Percentiles rank a stretch among this genome's conserved stretches.
Evolutionary conservation across 2,329 filamentous ascomycete genomes (phyloP).

Genomic region (Curvularia sp.): DNA sequence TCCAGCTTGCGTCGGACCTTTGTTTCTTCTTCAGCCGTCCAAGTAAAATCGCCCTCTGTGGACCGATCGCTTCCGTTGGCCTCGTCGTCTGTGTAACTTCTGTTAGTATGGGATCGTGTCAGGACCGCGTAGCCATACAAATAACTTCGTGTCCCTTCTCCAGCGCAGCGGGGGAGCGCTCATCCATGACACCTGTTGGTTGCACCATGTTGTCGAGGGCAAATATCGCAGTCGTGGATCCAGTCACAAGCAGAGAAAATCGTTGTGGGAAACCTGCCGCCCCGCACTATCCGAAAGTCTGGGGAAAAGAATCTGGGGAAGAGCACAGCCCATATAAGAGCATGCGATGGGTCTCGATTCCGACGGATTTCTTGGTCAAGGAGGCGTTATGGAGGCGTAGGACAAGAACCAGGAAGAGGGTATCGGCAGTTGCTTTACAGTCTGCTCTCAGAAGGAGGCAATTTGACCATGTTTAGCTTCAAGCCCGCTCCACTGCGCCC

Average conservation of each 20-base stretch:
- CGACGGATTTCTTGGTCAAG: conserved; percentile 5
- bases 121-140: conserved; percentile 27
- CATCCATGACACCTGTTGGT: conserved; percentile 10
- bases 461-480: conserved; percentile 29
- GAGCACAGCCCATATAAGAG: conserved; percentile 41
- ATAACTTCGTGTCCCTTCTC: conserved; percentile 32
- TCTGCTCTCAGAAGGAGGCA: conserved; percentile 18
- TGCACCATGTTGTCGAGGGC: conserved; percentile 16
- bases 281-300: conserved; percentile 32
- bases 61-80: conserved; percentile 40
- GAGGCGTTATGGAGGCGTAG: conserved; percentile 19
- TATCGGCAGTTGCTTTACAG: conserved; percentile 41
- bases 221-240: neutral
- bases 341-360: conserved; percentile 25
- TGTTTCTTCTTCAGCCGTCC: conserved; percentile 61
- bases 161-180: conserved; percentile 19
- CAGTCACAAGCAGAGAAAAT: conserved; percentile 16
- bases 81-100: conserved; percentile 28
- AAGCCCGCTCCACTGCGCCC: conserved; percentile 22
- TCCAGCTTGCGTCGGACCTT: conserved; percentile 61
- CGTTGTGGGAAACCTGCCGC: conserved; percentile 17
- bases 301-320: conserved; percentile 41
- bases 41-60: conserved; percentile 49
- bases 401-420: conserved; percentile 23
- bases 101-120: conserved; percentile 15